Percentiles rank a stretch among this genome's conserved stretches.
These are phyloP conservation scores for Tolypocladium album DNA, from an alignment of 2,329 filamentous ascomycete genomes.

Conservation along the genomic window DNA sequence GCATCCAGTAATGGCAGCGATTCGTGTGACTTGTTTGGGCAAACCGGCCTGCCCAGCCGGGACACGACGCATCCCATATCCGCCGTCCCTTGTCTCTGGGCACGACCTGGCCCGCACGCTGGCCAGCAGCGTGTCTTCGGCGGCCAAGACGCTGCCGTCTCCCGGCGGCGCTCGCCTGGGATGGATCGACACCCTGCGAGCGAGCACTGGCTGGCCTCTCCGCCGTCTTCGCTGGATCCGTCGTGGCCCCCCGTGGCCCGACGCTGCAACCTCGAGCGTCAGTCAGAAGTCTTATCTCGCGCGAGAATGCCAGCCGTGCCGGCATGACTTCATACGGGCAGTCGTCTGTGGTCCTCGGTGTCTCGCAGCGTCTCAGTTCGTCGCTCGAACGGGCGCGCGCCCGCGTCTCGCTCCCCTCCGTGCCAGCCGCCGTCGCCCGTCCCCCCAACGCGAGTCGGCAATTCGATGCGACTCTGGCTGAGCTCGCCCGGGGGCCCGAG, in stretches of 20 bases:
- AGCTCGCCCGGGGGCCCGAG: not conserved
- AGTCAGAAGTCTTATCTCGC: not conserved
- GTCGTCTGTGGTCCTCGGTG: constrained; percentile 6
- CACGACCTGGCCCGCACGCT: not conserved
- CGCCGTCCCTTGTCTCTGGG: not conserved
- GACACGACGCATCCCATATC: not conserved
- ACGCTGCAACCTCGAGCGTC: not conserved
- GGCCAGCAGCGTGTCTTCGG: not conserved
- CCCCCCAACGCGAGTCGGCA: constrained; percentile 1
- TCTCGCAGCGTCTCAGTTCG: constrained; percentile 14
- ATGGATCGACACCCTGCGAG: too few species aligned
- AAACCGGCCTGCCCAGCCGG: not conserved
- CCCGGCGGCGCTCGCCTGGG: not conserved
- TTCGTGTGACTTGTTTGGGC: not conserved
- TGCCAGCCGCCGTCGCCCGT: constrained; percentile 1
- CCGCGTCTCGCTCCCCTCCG: constrained; percentile 3
- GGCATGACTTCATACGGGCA: not conserved
- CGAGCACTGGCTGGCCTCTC: not conserved
- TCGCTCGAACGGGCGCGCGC: constrained; percentile 6
- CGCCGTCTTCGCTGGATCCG: not conserved
- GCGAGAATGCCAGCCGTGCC: not conserved
- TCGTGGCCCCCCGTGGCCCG: not conserved
- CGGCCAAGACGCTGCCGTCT: not conserved
- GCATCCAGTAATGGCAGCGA: not conserved
- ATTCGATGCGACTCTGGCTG: constrained; percentile 1